Evolutionary conservation across 1,139 yeast genomes (phyloP).

Genomic region (Yamadazyma trypodendri): DNA sequence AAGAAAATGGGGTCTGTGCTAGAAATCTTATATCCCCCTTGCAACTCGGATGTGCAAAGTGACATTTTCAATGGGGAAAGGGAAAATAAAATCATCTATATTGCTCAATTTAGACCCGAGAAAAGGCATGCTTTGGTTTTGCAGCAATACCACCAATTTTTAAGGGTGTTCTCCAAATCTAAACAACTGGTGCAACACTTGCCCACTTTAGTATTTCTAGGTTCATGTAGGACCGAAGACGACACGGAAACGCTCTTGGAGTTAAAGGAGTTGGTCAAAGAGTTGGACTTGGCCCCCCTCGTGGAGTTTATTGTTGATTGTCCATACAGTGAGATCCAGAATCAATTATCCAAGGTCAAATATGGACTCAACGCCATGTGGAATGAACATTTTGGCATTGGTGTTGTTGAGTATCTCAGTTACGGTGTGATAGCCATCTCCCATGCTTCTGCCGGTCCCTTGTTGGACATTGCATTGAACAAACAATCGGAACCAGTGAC

Average conservation of each 20-base stretch:
- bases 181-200: constrained; percentile 20
- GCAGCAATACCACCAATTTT: constrained; percentile 57
- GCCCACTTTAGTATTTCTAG: constrained; percentile 69
- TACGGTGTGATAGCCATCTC: constrained; percentile 85
- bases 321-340: constrained; percentile 60
- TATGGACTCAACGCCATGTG: constrained; percentile 96
- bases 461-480: constrained; percentile 68
- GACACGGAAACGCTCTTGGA: constrained; percentile 62
- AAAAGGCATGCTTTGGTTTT: constrained; percentile 80
- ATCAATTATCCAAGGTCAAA: constrained; percentile 55
- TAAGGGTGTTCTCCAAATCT: constrained; percentile 22
- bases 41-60: constrained; percentile 56
- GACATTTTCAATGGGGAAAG: constrained; percentile 24
- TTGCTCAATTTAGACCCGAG: constrained; percentile 96
- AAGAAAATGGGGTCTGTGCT: constrained; percentile 22
- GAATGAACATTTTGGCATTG: constrained; percentile 99
- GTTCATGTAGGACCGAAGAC: constrained; percentile 72
- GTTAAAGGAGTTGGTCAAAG: constrained; percentile 46
- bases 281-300: constrained; percentile 45
- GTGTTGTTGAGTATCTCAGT: constrained; percentile 90
- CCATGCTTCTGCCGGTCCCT: constrained; percentile 93
- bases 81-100: constrained; percentile 60
- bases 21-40: constrained; percentile 78
- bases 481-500: constrained; percentile 16
- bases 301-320: constrained; percentile 77